Base-by-base conservation (phyloP, 148 eudicot species). In the Heliamphora exappendiculata region DNA sequence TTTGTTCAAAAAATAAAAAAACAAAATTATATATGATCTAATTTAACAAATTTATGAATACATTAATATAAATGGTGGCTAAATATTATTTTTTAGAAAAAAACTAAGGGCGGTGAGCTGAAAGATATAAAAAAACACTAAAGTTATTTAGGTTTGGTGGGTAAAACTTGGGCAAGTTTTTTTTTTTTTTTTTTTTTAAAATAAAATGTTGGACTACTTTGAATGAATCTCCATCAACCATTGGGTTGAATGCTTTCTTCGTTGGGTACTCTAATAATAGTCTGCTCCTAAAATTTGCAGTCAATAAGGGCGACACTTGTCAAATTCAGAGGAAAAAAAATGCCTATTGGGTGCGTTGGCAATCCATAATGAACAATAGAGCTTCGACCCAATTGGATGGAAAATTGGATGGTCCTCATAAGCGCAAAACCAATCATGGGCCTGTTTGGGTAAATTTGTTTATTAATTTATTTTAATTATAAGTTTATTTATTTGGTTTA, bases 251-350 rank as follows among this genome's bases (percentile, higher is more conserved):
- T 26, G 7, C 63, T 26, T 58, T 22, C 16, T 13, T 67, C 5
- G 3, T 10, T 63, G 26, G 55, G 74, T 70, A 12, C 22, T 17
- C 41, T 13, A 12, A 63, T 13, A 12, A 63, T 7, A 22, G 41
- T 62, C 66, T 16, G 5, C 33, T 9, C 31, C 9, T 3, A 10
- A 2, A 5, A 1, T 33, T 19, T 34, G 49, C n/a, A 26, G 77
- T 74, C 77, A 74, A 74, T 0, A 74, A 74, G 28, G 77, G 67
- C 68, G 17, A 59, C 77, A 16, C 10, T 4, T 58, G n/a, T n/a
- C 13, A 36, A 19, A 72, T 7, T 34, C 29, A n/a, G 11, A 33
- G 20, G 5, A 17, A 33, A 1, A 31, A 50, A 29, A 8, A 16
- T 19, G 16, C 20, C 9, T 7, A 33, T 4, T 36, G 39, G 20